Conservation (phyloP, 1,284 basidiomycete genomes). For the Mycena citricolor region DNA sequence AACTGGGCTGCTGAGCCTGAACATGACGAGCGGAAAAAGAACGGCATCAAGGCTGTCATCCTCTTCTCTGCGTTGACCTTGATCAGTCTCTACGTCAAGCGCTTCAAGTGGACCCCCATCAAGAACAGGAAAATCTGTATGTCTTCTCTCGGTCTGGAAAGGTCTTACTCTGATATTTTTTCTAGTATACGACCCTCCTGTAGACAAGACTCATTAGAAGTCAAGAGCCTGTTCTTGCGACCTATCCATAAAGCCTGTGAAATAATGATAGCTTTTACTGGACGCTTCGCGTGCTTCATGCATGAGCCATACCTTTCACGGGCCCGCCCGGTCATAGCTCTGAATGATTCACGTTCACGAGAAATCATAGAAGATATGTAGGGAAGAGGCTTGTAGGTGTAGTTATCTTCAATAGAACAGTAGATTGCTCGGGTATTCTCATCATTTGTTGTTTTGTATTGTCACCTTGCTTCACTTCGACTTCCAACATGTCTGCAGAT, state of each 20-base stretch:
- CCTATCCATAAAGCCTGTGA: too few species aligned
- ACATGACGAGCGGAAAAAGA: slow-evolving; percentile 96
- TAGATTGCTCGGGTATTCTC: too few species aligned
- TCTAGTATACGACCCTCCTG: slow-evolving; percentile 49
- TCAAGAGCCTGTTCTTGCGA: too few species aligned
- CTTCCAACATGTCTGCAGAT: slow-evolving; percentile 53
- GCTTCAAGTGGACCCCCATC: slow-evolving; percentile 91
- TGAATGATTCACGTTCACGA: too few species aligned
- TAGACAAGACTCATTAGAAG: slow-evolving; percentile 44
- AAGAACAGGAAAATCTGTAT: slow-evolving; percentile 90
- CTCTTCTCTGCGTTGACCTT: slow-evolving; percentile 82
- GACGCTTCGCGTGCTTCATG: too few species aligned
- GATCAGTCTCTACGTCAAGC: slow-evolving; percentile 87
- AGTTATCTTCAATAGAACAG: too few species aligned
- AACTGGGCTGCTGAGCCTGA: slow-evolving; percentile 97
- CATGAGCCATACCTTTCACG: too few species aligned
- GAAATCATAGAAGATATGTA: too few species aligned
- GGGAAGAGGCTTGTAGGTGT: too few species aligned
- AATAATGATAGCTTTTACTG: slow-evolving; percentile 19
- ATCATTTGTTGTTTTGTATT: slow-evolving; percentile 14
- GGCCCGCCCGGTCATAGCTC: too few species aligned
- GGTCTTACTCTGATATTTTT: slow-evolving; percentile 11
- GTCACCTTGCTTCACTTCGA: neutral
- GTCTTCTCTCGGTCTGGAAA: slow-evolving; percentile 33
- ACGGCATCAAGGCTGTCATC: slow-evolving; percentile 91